A percentile compares a stretch with the other conserved stretches of the same genome.
phyloP scores from a whole-genome alignment of 345 rosid genomes.

The Laguncularia racemosa region DNA sequence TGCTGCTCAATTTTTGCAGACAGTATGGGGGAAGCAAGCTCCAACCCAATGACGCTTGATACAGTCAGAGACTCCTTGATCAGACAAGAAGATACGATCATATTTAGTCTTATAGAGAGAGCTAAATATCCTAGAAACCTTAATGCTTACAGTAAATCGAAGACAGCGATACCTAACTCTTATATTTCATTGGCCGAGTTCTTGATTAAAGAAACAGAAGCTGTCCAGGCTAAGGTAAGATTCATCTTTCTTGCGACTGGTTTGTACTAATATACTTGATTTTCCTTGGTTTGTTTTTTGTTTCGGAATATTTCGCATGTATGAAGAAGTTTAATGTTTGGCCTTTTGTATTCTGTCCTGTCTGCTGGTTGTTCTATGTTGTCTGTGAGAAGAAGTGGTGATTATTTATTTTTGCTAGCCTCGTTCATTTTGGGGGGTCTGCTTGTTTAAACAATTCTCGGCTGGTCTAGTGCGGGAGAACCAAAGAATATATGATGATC shows the following conservation, averaged over 20 bases:
- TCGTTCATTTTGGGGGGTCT: too few species aligned
- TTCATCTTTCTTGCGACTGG: background rate
- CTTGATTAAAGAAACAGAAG: slow-evolving; percentile 49
- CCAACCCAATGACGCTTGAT: slow-evolving; percentile 33
- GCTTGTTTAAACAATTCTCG: too few species aligned
- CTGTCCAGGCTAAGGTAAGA: slow-evolving; percentile 54
- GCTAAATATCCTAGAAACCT: slow-evolving; percentile 53
- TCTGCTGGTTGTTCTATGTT: too few species aligned
- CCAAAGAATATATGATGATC: too few species aligned
- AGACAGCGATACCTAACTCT: slow-evolving; percentile 28
- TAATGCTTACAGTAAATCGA: slow-evolving; percentile 22
- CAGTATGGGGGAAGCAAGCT: slow-evolving; percentile 20
- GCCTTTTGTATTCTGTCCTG: background rate
- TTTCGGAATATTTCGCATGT: background rate
- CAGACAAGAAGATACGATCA: slow-evolving; percentile 78
- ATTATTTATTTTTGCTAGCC: too few species aligned
- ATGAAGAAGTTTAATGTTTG: background rate
- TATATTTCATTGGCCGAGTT: slow-evolving; percentile 43
- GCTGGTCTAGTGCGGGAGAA: too few species aligned
- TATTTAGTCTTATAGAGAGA: slow-evolving; percentile 74
- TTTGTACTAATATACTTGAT: background rate
- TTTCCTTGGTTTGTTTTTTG: background rate
- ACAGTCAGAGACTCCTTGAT: slow-evolving; percentile 52
- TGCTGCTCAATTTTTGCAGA: background rate
- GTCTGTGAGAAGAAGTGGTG: too few species aligned